Percentiles rank a stretch among this genome's conserved stretches.
Evolutionary conservation across 2,329 filamentous ascomycete genomes (phyloP).

Genomic region (Lasiodiplodia hormozganensis): DNA sequence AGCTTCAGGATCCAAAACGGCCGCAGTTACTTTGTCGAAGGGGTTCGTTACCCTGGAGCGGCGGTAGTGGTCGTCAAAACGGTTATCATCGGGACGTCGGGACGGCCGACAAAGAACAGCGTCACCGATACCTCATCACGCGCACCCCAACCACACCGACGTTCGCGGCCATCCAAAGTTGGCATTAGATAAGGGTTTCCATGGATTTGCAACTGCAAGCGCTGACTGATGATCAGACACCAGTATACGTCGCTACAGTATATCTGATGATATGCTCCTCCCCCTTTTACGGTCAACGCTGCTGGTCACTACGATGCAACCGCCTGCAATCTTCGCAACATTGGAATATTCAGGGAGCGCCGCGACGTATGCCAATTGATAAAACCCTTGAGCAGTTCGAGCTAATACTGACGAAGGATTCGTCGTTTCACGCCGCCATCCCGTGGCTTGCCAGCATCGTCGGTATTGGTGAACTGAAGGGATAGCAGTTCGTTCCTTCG

Average conservation of each 20-base stretch:
- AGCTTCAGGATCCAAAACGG: background rate
- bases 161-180: background rate
- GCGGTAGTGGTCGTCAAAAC: constrained; percentile 1
- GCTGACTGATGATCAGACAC: background rate
- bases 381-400: background rate
- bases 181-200: background rate
- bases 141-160: background rate
- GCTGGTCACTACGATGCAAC: background rate
- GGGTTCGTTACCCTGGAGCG: background rate
- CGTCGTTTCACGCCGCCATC: background rate
- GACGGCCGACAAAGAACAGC: background rate
- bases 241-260: background rate
- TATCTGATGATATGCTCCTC: background rate
- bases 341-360: background rate
- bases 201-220: background rate
- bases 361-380: background rate
- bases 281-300: background rate
- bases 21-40: background rate
- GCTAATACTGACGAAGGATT: background rate
- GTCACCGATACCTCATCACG: constrained; percentile 24
- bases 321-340: background rate
- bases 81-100: constrained; percentile 18
- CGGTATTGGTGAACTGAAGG: background rate
- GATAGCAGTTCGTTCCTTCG: background rate
- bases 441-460: background rate